Evolutionary conservation across 225 moss, liverwort and hornwort genomes (phyloP).

Genomic region (Physcomitrium patens): DNA sequence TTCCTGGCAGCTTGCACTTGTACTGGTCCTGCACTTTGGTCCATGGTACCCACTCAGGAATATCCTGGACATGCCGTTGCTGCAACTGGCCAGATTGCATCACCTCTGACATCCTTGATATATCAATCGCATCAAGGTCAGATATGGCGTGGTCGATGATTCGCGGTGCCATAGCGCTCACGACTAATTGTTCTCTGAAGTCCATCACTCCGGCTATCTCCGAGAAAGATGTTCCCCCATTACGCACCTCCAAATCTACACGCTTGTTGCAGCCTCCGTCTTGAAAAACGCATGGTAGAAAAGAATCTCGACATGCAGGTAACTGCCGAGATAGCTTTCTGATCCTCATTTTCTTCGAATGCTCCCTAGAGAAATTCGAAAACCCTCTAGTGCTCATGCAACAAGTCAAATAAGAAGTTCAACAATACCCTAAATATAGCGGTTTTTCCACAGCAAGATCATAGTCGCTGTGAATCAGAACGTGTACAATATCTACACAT

Average conservation of each 20-base stretch:
- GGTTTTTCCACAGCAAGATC: not conserved
- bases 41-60: not conserved
- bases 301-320: slow-evolving; percentile 29
- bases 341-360: slow-evolving; percentile 35
- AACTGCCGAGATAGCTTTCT: slow-evolving; percentile 41
- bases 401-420: slow-evolving; percentile 24
- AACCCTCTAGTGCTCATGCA: slow-evolving; percentile 18
- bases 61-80: slow-evolving; percentile 2
- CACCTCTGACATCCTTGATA: slow-evolving; percentile 6
- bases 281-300: slow-evolving; percentile 19
- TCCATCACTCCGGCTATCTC: slow-evolving; percentile 2
- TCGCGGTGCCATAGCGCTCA: not conserved
- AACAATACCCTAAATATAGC: slow-evolving; percentile 13
- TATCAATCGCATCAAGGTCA: slow-evolving; percentile 1
- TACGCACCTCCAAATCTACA: slow-evolving; percentile 13
- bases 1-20: slow-evolving; percentile 2
- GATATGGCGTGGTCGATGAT: slow-evolving; percentile 1
- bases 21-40: too few species aligned
- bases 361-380: not conserved
- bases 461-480: not conserved
- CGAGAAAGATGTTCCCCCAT: slow-evolving; percentile 1
- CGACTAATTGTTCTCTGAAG: slow-evolving; percentile 7
- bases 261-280: slow-evolving; percentile 16
- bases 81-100: slow-evolving; percentile 18
- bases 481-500: slow-evolving; percentile 1